Base-by-base conservation (phyloP, 1,284 basidiomycete genomes). In the Moesziomyces sp. region DNA sequence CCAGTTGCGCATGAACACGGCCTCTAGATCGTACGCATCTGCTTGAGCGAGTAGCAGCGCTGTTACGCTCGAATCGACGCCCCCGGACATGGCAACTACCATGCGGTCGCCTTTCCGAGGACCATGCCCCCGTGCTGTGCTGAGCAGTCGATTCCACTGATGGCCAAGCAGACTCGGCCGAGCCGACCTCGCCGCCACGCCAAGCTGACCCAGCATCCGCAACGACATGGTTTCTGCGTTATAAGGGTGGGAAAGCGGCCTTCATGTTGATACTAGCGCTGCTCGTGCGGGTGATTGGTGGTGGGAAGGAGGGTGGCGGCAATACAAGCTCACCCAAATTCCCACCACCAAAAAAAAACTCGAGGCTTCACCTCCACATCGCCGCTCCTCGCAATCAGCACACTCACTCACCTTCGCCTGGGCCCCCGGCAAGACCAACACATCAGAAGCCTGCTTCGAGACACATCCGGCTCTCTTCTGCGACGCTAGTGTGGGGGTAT, bases 1-100 rank as follows among this genome's bases (percentile, higher is more conserved):
- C 95, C 96, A 98, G 74, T 98, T 97, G 24, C 93, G 89, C 96
- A 97, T 97, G 85, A 91, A 98, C 0, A 97, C 88, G 2, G 93
- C 94, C 1, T 49, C 58, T 89, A 92, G 18, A 94, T 88, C 87
- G 7, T 94, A 92, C 35, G 40, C 47, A 3, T 62, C 66, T 9
- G 68, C 35, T 21, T 65, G 66, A 0, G 77, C 62, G 11, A 81
- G 73, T 8, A 82, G 74, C 16, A 69, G 65, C 0, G 81, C 80
- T 13, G 68, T 72, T 13, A 83, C 80, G 13, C 73, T 93, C 1
- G 94, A 97, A 84, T 98, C 95, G 5, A 98, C 95, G 0, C 96
- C 96, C 40, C 96, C 96, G 0, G 93, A 97, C 91, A 97, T 94
- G 30, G 92, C 94, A 3, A 97, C 89, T 0, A 93, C 89, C 48